A percentile compares a stretch with the other conserved stretches of the same genome.
phyloP scores from a whole-genome alignment of 495 filamentous ascomycete genomes.

The Penicillium roqueforti region DNA sequence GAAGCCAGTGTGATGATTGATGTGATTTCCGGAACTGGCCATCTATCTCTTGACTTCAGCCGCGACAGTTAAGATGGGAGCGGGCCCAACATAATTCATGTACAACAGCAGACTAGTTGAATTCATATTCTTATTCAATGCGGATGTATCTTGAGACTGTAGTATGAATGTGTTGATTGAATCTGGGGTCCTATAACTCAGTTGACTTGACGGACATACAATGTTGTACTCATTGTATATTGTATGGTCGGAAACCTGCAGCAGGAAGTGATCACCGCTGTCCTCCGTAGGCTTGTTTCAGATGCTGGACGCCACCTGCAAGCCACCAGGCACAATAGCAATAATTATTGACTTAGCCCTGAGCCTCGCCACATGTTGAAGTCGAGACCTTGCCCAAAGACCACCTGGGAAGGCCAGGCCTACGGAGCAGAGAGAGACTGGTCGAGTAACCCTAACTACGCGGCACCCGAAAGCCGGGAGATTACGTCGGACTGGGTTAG shows the following conservation, averaged over 20 bases:
- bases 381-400: background rate
- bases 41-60: background rate
- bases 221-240: no score
- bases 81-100: background rate
- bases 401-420: no score
- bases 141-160: background rate
- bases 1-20: background rate
- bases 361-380: background rate
- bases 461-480: background rate
- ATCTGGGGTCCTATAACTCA: background rate
- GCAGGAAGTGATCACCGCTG: conserved; percentile 5
- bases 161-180: background rate
- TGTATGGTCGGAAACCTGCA: no score
- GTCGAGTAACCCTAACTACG: background rate
- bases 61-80: background rate
- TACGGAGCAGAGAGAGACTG: background rate
- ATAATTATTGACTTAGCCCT: background rate
- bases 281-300: conserved; percentile 2
- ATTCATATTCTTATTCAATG: background rate
- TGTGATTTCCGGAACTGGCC: background rate
- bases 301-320: conserved; percentile 6
- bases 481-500: background rate
- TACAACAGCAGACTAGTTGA: background rate
- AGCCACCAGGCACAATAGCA: conserved; percentile 10
- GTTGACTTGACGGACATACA: no score